A percentile compares a stretch with the other conserved stretches of the same genome.
Evolutionary conservation across 108 stramenopile genomes (phyloP).

Genomic region (Pseudonitzschia pungens): DNA sequence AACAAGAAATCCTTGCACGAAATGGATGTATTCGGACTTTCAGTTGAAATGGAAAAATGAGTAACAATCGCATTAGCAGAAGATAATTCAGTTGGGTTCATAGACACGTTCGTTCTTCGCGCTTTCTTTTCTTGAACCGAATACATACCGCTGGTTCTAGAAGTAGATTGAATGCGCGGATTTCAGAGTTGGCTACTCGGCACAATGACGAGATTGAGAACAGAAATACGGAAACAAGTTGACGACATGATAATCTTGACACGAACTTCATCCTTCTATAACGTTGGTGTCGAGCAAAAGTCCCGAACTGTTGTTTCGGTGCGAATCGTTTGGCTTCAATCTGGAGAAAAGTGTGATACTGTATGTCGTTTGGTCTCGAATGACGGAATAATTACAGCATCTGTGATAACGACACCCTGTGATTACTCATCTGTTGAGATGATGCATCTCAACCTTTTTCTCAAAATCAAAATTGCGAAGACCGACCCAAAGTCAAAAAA

Average conservation of each 20-base stretch:
- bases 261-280: neutral
- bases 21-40: conserved; percentile 68
- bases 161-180: conserved; percentile 37
- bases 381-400: too few relatives aligned
- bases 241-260: neutral
- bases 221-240: neutral
- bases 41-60: conserved; percentile 1
- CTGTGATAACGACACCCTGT: too few relatives aligned
- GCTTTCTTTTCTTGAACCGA: neutral
- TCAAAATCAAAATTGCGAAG: too few relatives aligned
- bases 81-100: neutral
- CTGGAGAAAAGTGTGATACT: too few relatives aligned
- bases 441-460: too few relatives aligned
- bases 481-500: too few relatives aligned
- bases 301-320: too few relatives aligned
- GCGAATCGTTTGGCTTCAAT: too few relatives aligned
- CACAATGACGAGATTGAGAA: neutral
- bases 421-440: too few relatives aligned
- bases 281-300: neutral
- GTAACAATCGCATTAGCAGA: neutral
- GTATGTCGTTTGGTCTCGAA: too few relatives aligned
- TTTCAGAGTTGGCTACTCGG: conserved; percentile 26
- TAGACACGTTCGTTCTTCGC: neutral
- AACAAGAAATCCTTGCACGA: conserved; percentile 68
- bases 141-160: conserved; percentile 36